Conservation (phyloP, 2,329 filamentous ascomycete genomes). For the Capronia epimyces region DNA sequence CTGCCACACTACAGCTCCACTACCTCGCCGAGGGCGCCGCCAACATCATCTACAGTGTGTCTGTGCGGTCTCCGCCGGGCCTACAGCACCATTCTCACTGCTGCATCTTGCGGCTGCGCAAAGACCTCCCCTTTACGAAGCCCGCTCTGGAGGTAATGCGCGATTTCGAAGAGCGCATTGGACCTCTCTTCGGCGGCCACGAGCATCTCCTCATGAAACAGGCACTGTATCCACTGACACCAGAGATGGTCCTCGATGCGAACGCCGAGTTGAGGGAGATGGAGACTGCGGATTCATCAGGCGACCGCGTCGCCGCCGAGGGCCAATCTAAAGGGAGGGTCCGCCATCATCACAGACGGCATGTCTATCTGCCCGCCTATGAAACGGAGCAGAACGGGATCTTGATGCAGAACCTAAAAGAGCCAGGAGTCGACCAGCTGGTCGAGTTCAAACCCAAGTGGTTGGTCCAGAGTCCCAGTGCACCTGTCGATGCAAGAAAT, state of each 20-base stretch:
- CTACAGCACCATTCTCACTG: constrained; percentile 18
- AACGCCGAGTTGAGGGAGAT: constrained; percentile 43
- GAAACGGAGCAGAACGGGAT: constrained; percentile 58
- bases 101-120: constrained; percentile 53
- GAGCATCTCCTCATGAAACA: constrained; percentile 19
- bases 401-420: constrained; percentile 68
- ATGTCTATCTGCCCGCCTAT: constrained; percentile 46
- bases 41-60: constrained; percentile 58
- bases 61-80: constrained; percentile 30
- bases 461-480: constrained; percentile 69
- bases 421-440: constrained; percentile 32
- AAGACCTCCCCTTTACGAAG: constrained; percentile 48
- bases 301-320: background rate
- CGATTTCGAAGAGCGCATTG: constrained; percentile 48
- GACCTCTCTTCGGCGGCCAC: constrained; percentile 50
- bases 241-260: constrained; percentile 50
- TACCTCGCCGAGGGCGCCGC: constrained; percentile 66
- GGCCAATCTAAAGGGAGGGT: constrained; percentile 4
- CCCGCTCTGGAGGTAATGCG: constrained; percentile 32
- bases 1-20: constrained; percentile 13
- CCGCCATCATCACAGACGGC: constrained; percentile 47
- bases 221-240: constrained; percentile 48
- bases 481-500: constrained; percentile 56
- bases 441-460: constrained; percentile 82
- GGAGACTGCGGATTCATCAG: constrained; percentile 21